phyloP scores from a whole-genome alignment of 257 asterid genomes.

The Gentiana macrophylla region DNA sequence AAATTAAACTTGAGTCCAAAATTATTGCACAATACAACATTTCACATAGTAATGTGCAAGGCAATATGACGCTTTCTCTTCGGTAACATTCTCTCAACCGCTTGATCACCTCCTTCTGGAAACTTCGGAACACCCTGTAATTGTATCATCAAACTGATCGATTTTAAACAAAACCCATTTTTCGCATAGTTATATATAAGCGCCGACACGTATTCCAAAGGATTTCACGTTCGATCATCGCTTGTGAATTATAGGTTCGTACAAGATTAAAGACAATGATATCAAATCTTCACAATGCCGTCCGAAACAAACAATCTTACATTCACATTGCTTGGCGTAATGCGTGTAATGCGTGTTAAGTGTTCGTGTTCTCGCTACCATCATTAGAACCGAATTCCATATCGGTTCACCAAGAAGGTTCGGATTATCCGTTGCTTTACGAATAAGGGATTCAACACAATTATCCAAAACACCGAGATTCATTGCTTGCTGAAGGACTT shows the following conservation, averaged over 20 bases:
- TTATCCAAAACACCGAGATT: conserved; percentile 39
- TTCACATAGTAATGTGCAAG: conserved; percentile 40
- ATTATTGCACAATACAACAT: conserved; percentile 42
- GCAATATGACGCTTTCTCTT: conserved; percentile 16
- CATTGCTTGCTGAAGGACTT: conserved; percentile 34
- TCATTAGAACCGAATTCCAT: conserved; percentile 14
- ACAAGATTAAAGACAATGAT: conserved; percentile 28
- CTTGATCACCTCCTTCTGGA: conserved; percentile 43
- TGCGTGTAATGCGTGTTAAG: no score
- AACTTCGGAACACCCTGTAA: conserved; percentile 12
- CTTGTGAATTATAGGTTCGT: conserved; percentile 36
- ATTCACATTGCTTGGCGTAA: conserved; percentile 37
- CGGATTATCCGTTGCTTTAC: conserved; percentile 41
- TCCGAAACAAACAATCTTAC: conserved; percentile 46
- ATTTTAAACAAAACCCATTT: conserved; percentile 41
- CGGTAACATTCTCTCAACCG: conserved; percentile 42
- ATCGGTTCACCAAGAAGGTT: conserved; percentile 53
- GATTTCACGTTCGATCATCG: conserved; percentile 30
- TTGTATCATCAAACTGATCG: conserved; percentile 16
- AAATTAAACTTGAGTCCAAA: conserved; percentile 34
- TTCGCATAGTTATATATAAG: conserved; percentile 37
- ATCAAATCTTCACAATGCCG: conserved; percentile 48
- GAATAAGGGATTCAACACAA: conserved; percentile 42
- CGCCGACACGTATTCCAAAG: conserved; percentile 40
- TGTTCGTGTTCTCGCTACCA: conserved; percentile 10